Conservation (phyloP, 2,329 filamentous ascomycete genomes). For the Colletotrichum camelliae region DNA sequence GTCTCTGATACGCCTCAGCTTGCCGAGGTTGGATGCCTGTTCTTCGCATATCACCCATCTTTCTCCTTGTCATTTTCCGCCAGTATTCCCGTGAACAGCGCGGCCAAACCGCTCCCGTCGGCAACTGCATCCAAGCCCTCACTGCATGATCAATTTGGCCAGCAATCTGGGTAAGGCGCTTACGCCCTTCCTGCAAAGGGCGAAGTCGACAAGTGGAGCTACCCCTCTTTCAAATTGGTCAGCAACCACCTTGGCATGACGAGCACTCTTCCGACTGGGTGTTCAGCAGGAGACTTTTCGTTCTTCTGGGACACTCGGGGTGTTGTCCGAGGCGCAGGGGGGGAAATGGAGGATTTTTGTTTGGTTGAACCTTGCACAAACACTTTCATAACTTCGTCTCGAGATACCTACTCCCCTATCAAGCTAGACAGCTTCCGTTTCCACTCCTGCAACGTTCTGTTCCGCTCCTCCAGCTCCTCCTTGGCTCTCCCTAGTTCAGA, state of each 20-base stretch:
- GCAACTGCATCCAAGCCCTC: rapidly evolving
- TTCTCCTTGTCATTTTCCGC: neutral
- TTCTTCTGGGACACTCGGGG: no score
- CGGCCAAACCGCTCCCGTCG: neutral
- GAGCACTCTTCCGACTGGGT: neutral
- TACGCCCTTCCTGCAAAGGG: neutral
- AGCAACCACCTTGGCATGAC: neutral
- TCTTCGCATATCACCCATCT: neutral
- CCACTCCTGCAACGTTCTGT: neutral
- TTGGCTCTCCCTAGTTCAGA: neutral
- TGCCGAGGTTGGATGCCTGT: neutral
- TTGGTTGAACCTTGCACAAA: neutral
- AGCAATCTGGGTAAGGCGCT: neutral
- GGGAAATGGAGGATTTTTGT: neutral
- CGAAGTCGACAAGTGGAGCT: neutral
- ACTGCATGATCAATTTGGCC: neutral
- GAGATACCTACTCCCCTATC: neutral
- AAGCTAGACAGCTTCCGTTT: neutral
- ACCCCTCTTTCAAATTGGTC: neutral
- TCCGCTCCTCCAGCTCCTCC: neutral
- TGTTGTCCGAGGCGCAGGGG: no score
- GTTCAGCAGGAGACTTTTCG: neutral
- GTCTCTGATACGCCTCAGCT: neutral
- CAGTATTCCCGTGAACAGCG: neutral
- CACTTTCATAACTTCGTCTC: neutral